Conservation (phyloP, 306 rosid species). For the Astragalus glycyphyllos region DNA sequence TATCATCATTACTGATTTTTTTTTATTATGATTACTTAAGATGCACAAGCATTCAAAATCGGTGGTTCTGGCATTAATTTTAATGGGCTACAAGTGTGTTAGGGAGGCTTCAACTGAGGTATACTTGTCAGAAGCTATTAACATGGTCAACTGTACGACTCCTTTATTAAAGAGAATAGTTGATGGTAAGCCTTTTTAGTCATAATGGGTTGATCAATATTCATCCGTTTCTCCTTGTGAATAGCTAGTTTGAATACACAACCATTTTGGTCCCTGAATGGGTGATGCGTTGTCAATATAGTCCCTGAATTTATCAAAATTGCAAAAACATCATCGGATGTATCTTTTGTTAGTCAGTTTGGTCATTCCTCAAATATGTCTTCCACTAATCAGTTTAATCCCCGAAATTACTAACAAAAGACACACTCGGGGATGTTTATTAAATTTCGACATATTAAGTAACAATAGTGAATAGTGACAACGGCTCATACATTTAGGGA, state of each 20-base stretch:
- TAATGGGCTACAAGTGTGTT: constrained; percentile 70
- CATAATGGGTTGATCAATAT: constrained; percentile 29
- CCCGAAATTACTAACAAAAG: too few species aligned
- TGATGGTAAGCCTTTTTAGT: constrained; percentile 58
- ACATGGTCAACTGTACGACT: constrained; percentile 61
- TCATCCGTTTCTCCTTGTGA: constrained; percentile 2
- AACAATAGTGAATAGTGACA: too few species aligned
- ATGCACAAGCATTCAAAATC: constrained; percentile 70
- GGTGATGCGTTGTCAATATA: too few species aligned
- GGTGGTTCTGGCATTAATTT: constrained; percentile 68
- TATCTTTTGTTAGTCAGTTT: too few species aligned
- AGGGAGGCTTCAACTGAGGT: constrained; percentile 67
- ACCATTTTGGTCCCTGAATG: too few species aligned
- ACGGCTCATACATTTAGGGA: too few species aligned
- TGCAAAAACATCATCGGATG: too few species aligned
- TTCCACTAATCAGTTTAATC: too few species aligned
- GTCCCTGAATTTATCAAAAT: too few species aligned
- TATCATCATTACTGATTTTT: constrained; percentile 41
- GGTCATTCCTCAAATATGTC: too few species aligned
- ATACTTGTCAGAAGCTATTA: constrained; percentile 69
- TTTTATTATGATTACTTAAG: constrained; percentile 44
- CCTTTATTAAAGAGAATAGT: constrained; percentile 60
- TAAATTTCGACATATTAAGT: too few species aligned
- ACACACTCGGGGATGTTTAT: too few species aligned
- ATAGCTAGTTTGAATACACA: neutral